A percentile compares a stretch with the other conserved stretches of the same genome.
Evolutionary conservation across 2,329 filamentous ascomycete species (phyloP).

Genomic region (Arthroderma uncinatum): DNA sequence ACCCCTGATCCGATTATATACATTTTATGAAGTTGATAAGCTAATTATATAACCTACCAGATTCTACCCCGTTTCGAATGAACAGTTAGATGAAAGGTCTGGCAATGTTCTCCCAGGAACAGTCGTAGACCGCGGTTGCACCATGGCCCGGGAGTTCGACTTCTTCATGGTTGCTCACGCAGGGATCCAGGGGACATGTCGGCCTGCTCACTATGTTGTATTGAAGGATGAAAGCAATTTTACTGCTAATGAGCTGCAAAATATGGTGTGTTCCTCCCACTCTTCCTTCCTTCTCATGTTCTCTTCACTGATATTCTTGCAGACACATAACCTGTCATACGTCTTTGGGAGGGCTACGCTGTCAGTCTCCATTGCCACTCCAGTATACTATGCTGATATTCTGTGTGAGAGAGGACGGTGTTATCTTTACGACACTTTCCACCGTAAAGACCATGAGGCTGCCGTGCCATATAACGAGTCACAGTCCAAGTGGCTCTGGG

Average conservation of each 20-base stretch:
- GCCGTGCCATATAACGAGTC: slow-evolving; percentile 26
- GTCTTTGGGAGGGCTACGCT: slow-evolving; percentile 74
- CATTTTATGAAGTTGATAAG: slow-evolving; percentile 34
- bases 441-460: not conserved
- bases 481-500: slow-evolving; percentile 26
- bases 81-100: slow-evolving; percentile 40
- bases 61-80: slow-evolving; percentile 57
- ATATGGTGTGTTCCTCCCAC: slow-evolving; percentile 14
- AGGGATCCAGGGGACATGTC: slow-evolving; percentile 69
- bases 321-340: slow-evolving; percentile 54
- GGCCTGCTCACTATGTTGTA: slow-evolving; percentile 74
- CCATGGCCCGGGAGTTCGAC: slow-evolving; percentile 61
- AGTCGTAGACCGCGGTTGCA: slow-evolving; percentile 74
- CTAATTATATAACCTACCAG: not conserved
- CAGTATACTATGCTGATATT: slow-evolving; percentile 82
- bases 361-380: slow-evolving; percentile 73
- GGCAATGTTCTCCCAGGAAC: slow-evolving; percentile 64
- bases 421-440: slow-evolving; percentile 43
- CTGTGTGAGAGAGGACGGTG: slow-evolving; percentile 65
- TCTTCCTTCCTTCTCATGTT: slow-evolving; percentile 39
- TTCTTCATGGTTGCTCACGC: slow-evolving; percentile 76
- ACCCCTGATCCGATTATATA: not conserved
- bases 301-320: slow-evolving; percentile 55
- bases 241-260: slow-evolving; percentile 42
- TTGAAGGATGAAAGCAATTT: slow-evolving; percentile 47